A percentile compares a stretch with the other conserved stretches of the same genome.
Evolutionary conservation across 441 rosid species (phyloP).

Genomic region (Populus hybrid): DNA sequence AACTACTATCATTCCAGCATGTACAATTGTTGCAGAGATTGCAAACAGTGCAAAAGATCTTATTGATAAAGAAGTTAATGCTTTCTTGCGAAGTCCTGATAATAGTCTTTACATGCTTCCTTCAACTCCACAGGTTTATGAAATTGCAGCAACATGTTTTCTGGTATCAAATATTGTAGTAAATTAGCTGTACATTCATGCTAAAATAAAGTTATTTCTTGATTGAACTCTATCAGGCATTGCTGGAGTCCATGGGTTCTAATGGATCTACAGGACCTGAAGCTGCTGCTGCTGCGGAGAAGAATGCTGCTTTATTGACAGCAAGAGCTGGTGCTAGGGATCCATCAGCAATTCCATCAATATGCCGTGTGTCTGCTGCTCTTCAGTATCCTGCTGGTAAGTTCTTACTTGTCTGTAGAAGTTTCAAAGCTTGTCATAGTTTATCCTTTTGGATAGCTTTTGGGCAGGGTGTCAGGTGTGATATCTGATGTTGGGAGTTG

Average conservation of each 20-base stretch:
- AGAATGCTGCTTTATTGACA: slow-evolving; percentile 85
- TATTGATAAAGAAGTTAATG: slow-evolving; percentile 77
- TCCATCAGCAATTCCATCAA: slow-evolving; percentile 98
- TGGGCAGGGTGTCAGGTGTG: not conserved
- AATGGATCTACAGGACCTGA: slow-evolving; percentile 90
- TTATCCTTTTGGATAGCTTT: not conserved
- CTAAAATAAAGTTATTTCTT: slow-evolving; percentile 5
- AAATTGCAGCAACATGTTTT: slow-evolving; percentile 10
- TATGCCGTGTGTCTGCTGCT: slow-evolving; percentile 94
- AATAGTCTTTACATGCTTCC: slow-evolving; percentile 93
- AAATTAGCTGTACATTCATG: not conserved
- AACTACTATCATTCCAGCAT: slow-evolving; percentile 83
- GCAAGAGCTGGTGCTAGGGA: slow-evolving; percentile 99
- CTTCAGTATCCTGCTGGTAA: slow-evolving; percentile 95
- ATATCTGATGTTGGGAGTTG: not conserved
- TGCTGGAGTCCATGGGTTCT: slow-evolving; percentile 84
- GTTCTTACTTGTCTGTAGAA: slow-evolving; percentile 21
- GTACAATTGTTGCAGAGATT: slow-evolving; percentile 63
- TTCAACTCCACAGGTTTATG: slow-evolving; percentile 84
- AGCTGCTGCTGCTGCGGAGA: slow-evolving; percentile 87
- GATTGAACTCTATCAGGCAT: slow-evolving; percentile 54
- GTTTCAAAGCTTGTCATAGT: not conserved
- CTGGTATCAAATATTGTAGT: not conserved
- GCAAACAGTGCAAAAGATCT: slow-evolving; percentile 81
- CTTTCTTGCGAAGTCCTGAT: slow-evolving; percentile 84